Conservation (phyloP, 1,284 basidiomycete genomes). For the Ceratobasidium sp. region DNA sequence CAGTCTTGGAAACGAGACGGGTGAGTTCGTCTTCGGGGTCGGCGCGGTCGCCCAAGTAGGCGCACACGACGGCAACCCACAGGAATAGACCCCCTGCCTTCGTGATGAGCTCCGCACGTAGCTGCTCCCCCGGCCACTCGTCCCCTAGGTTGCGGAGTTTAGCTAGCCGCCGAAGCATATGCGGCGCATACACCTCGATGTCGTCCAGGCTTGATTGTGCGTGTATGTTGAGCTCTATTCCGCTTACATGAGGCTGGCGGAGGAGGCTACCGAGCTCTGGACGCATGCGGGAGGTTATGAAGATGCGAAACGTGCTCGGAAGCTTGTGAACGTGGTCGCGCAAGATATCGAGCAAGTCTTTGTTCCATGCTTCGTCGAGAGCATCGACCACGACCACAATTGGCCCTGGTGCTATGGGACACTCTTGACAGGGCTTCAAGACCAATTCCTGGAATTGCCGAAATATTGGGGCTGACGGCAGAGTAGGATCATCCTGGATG, state of each 20-base stretch:
- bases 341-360: not conserved
- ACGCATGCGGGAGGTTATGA: conserved; percentile 12
- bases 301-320: not conserved
- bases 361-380: conserved; percentile 21
- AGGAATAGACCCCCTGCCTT: conserved; percentile 53
- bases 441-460: conserved; percentile 22
- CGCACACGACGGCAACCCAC: conserved; percentile 52
- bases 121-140: conserved; percentile 48
- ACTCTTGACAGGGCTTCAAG: not conserved
- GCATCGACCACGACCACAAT: conserved; percentile 13
- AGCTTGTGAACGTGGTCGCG: not conserved
- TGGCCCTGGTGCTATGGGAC: not conserved
- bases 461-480: not conserved
- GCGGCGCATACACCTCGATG: not conserved
- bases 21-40: conserved; percentile 50
- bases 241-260: not conserved
- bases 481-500: not conserved
- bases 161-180: not conserved
- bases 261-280: conserved; percentile 7
- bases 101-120: conserved; percentile 41
- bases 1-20: conserved; percentile 18
- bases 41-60: conserved; percentile 46
- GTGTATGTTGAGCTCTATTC: not conserved
- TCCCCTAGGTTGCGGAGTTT: not conserved
- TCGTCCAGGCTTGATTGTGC: not conserved